phyloP scores from a whole-genome alignment of 495 filamentous ascomycete species.

The Aspergillus coremiiformis region DNA sequence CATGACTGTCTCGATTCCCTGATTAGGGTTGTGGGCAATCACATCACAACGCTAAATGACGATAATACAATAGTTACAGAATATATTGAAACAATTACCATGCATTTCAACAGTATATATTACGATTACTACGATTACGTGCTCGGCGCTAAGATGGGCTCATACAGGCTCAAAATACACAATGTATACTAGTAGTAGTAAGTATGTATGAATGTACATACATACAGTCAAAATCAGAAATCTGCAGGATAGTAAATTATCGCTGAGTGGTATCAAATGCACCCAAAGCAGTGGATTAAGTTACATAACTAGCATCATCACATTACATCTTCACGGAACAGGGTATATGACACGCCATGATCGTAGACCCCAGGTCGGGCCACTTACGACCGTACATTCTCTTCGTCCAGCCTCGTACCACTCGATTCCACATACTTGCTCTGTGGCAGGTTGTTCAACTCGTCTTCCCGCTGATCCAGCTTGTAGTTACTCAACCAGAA shows the following conservation, averaged over 20 bases:
- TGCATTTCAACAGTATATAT: too few relatives aligned
- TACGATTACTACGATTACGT: slow-evolving; percentile 6
- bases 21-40: not conserved
- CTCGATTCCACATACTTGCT: slow-evolving; percentile 4
- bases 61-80: too few relatives aligned
- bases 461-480: slow-evolving; percentile 57
- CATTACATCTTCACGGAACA: not conserved
- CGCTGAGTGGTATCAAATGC: not conserved
- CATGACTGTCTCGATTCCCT: not conserved
- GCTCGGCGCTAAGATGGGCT: slow-evolving; percentile 9
- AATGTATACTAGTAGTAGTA: too few relatives aligned
- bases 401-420: not conserved
- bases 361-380: not conserved
- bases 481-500: slow-evolving; percentile 57
- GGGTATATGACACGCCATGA: not conserved
- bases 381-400: not conserved
- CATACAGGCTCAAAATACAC: not conserved
- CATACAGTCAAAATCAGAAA: too few relatives aligned
- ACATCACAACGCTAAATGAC: not conserved
- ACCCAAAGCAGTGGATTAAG: not conserved
- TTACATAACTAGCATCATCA: not conserved
- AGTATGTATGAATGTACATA: too few relatives aligned
- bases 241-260: too few relatives aligned
- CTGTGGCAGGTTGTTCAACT: slow-evolving; percentile 44
- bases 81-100: too few relatives aligned